phyloP scores from a whole-genome alignment of 2,329 filamentous ascomycete species.

The Calonectria pseudoturangicola region DNA sequence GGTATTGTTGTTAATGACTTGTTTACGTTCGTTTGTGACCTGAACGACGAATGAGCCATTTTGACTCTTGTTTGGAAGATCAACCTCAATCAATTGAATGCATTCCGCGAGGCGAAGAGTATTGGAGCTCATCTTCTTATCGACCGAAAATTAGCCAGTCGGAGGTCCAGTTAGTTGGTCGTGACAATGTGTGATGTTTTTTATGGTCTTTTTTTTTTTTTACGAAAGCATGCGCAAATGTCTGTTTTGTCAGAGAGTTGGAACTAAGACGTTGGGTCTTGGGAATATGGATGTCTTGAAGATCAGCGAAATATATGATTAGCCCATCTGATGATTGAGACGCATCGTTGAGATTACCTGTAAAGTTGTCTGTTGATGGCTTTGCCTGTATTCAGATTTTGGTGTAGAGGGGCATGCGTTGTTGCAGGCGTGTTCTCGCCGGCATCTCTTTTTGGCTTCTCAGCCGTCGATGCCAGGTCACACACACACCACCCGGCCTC shows the following conservation, averaged over 20 bases:
- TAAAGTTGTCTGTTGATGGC: neutral
- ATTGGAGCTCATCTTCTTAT: conserved; percentile 8
- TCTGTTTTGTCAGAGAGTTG: neutral
- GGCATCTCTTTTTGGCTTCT: conserved; percentile 1
- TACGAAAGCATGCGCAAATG: neutral
- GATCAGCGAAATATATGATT: neutral
- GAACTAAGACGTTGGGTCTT: neutral
- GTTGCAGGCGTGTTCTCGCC: neutral
- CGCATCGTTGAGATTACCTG: neutral
- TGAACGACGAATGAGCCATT: conserved; percentile 21
- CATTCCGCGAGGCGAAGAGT: conserved; percentile 24
- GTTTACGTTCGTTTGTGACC: conserved; percentile 17
- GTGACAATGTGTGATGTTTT: neutral
- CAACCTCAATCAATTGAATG: conserved; percentile 26
- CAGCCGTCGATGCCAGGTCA: neutral
- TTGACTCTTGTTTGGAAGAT: conserved; percentile 25
- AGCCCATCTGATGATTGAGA: neutral
- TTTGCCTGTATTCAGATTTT: neutral
- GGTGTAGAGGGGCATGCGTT: neutral
- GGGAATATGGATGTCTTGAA: neutral
- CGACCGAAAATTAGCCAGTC: neutral
- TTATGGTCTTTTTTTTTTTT: neutral
- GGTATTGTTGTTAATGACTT: neutral
- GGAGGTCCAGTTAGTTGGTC: neutral
- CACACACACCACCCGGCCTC: neutral